Evolutionary conservation across 129 eudicot genomes (phyloP).

Genomic region (Artemisia argyi): DNA sequence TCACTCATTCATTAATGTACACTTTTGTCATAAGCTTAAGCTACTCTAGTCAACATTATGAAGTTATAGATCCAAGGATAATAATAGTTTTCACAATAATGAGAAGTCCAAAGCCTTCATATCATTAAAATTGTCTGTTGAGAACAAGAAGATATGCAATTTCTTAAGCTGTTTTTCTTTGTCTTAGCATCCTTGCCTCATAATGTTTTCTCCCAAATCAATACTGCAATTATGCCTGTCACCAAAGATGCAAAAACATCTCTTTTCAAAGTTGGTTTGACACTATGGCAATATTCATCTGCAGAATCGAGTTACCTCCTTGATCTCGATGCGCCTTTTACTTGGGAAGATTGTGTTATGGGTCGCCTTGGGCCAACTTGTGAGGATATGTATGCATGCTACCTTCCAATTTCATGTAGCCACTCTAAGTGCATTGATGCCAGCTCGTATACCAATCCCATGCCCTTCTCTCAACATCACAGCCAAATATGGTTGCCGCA

Average conservation of each 20-base stretch:
- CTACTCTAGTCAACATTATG: neutral
- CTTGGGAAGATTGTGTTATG: constrained; percentile 2
- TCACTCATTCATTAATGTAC: neutral
- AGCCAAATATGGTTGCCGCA: neutral
- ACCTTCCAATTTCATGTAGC: neutral
- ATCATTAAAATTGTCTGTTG: neutral
- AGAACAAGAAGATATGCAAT: neutral
- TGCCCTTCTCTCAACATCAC: constrained; percentile 8
- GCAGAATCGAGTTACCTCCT: neutral
- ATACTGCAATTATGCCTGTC: neutral
- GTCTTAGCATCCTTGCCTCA: neutral
- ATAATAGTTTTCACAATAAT: neutral
- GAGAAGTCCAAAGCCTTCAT: neutral
- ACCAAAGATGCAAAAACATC: neutral
- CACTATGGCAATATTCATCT: neutral
- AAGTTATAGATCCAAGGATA: neutral
- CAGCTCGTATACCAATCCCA: neutral
- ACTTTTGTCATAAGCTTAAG: neutral
- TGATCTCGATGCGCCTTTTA: constrained; percentile 9
- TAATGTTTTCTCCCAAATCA: neutral
- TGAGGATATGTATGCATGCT: neutral
- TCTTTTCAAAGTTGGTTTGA: neutral
- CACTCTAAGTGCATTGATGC: neutral
- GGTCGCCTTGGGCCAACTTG: neutral
- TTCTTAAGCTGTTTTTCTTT: neutral